phyloP scores from a whole-genome alignment of 2,329 filamentous ascomycete genomes.

The Bisporella sp. region DNA sequence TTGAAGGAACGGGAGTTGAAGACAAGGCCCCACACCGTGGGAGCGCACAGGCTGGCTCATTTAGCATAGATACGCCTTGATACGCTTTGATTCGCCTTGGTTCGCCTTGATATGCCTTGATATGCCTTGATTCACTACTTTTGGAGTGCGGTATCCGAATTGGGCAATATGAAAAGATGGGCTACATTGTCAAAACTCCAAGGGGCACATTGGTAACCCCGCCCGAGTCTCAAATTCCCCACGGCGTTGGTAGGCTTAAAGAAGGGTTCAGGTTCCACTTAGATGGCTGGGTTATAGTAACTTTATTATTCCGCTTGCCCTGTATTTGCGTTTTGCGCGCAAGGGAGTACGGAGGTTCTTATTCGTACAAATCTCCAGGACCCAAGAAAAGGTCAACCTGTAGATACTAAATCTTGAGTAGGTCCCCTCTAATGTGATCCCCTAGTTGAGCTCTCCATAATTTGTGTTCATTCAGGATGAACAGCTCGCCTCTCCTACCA shows the following conservation, averaged over 20 bases:
- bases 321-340: neutral
- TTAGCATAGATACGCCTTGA: neutral
- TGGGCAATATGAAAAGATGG: neutral
- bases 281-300: neutral
- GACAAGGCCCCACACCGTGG: neutral
- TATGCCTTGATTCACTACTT: neutral
- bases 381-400: neutral
- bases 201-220: neutral
- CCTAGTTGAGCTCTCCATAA: conserved; percentile 19
- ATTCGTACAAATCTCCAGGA: neutral
- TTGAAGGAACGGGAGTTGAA: neutral
- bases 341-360: neutral
- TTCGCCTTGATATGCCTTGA: neutral
- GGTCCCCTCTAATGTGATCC: conserved; percentile 9
- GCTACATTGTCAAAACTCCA: neutral
- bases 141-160: neutral
- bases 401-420: conserved; percentile 6
- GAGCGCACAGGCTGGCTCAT: neutral
- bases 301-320: neutral
- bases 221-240: neutral
- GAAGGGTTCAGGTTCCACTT: neutral
- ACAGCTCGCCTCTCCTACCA: conserved; percentile 21
- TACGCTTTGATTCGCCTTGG: neutral
- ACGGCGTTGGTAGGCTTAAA: neutral
- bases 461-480: conserved; percentile 20